Evolutionary conservation across 1,284 basidiomycete genomes (phyloP).

Genomic region (Uromyces viciae-fabae): DNA sequence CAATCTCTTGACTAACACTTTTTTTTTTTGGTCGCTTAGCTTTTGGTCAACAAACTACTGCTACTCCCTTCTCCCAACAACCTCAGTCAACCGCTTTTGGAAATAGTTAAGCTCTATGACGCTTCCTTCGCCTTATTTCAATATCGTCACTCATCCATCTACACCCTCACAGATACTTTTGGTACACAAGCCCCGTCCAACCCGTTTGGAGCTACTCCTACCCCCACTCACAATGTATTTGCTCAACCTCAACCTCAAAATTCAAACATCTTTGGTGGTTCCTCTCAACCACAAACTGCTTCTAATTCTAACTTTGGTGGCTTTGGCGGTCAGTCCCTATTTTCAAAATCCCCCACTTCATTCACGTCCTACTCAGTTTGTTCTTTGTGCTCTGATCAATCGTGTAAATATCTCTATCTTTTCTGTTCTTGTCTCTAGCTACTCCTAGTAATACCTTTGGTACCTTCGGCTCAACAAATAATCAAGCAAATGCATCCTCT

Average conservation of each 20-base stretch:
- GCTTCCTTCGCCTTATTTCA: not conserved
- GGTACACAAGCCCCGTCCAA: slow-evolving; percentile 22
- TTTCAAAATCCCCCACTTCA: not conserved
- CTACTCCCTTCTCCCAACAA: slow-evolving; percentile 27
- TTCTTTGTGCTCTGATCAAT: not conserved
- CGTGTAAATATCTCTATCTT: not conserved
- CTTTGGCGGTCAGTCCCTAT: slow-evolving; percentile 28
- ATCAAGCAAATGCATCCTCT: slow-evolving; percentile 16
- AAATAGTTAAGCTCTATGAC: slow-evolving; percentile 19
- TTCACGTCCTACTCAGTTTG: not conserved
- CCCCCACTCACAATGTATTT: slow-evolving; percentile 35
- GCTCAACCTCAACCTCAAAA: slow-evolving; percentile 40
- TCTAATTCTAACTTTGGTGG: slow-evolving; percentile 38
- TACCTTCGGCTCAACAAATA: slow-evolving; percentile 25
- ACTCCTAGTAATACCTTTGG: slow-evolving; percentile 31
- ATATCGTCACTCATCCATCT: not conserved
- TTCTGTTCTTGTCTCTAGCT: not conserved
- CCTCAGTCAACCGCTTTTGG: slow-evolving; percentile 35
- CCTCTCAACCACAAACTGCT: slow-evolving; percentile 32
- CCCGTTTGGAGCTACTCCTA: slow-evolving; percentile 26
- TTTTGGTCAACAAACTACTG: slow-evolving; percentile 31
- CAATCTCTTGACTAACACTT: not conserved
- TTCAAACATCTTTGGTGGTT: slow-evolving; percentile 35
- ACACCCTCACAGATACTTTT: slow-evolving; percentile 29
- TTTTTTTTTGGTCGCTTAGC: not conserved